A percentile compares a stretch with the other conserved stretches of the same genome.
Evolutionary conservation across 1,284 basidiomycete species (phyloP).

Genomic region (Sanghuangporus baumii): DNA sequence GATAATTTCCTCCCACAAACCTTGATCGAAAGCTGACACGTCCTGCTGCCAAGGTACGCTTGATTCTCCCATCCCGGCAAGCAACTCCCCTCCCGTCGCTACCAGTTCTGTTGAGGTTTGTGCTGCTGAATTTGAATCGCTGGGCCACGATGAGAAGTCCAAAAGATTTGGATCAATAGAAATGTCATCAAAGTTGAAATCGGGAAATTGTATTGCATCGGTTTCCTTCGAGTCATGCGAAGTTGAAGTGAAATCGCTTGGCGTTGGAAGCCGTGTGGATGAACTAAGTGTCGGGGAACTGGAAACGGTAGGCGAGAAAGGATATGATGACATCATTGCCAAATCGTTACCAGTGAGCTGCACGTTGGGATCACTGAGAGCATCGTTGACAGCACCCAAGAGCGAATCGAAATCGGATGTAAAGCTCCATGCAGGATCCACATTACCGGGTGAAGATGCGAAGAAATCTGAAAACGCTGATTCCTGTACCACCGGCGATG

Average conservation of each 20-base stretch:
- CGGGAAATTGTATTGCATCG: neutral
- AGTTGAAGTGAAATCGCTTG: conserved; percentile 7
- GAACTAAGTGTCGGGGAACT: conserved; percentile 11
- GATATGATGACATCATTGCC: conserved; percentile 2
- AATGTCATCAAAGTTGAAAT: conserved; percentile 10
- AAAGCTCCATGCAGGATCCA: neutral
- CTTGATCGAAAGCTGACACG: neutral
- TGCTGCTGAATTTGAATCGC: neutral
- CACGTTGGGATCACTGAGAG: neutral
- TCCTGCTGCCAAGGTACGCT: neutral
- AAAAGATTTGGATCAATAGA: conserved; percentile 11
- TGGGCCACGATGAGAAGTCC: neutral
- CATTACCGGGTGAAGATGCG: neutral
- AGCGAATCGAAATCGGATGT: conserved; percentile 6
- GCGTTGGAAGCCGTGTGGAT: conserved; percentile 14
- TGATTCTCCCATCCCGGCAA: neutral
- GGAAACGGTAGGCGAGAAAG: neutral
- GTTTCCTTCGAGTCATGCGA: conserved; percentile 8
- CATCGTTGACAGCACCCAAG: conserved; percentile 8
- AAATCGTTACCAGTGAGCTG: conserved; percentile 5
- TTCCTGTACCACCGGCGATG: neutral
- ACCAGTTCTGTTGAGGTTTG: neutral
- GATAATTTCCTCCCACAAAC: neutral
- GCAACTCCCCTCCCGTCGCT: neutral
- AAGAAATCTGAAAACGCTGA: neutral